These are phyloP conservation scores for Beauveria bassiana DNA, from an alignment of 2,329 filamentous ascomycete genomes.

Conservation along the genomic window DNA sequence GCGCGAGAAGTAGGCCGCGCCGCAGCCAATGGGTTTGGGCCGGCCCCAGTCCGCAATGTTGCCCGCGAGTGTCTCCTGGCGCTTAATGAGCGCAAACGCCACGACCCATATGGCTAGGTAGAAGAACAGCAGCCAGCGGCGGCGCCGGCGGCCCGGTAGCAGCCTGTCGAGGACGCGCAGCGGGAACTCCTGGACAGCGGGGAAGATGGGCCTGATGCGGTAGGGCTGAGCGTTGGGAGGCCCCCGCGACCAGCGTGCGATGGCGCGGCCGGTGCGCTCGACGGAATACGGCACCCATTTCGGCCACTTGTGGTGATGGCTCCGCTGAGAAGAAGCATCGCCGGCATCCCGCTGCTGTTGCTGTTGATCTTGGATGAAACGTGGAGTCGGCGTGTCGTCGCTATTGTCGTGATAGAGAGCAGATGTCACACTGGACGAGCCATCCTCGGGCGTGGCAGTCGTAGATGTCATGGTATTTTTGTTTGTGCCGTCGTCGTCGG, in stretches of 20 bases:
- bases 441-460: slow-evolving; percentile 2
- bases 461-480: slow-evolving; percentile 5
- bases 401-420: slow-evolving; percentile 12
- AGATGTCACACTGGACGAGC: slow-evolving; percentile 13
- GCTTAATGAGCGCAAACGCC: slow-evolving; percentile 61
- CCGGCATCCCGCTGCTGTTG: neutral
- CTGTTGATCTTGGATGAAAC: slow-evolving; percentile 50
- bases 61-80: slow-evolving; percentile 49
- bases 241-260: slow-evolving; percentile 45
- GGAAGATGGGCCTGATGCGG: slow-evolving; percentile 53
- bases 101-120: slow-evolving; percentile 63
- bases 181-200: slow-evolving; percentile 59
- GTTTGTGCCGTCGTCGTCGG: neutral
- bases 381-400: slow-evolving; percentile 40
- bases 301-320: slow-evolving; percentile 35
- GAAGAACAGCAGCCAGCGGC: slow-evolving; percentile 47
- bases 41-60: slow-evolving; percentile 61
- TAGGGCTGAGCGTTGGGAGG: slow-evolving; percentile 42
- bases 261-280: slow-evolving; percentile 35
- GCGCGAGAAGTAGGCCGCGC: slow-evolving; percentile 60
- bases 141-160: slow-evolving; percentile 51
- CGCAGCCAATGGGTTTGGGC: slow-evolving; percentile 59
- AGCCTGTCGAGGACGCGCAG: slow-evolving; percentile 54
- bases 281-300: slow-evolving; percentile 53
- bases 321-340: neutral